Conservation (phyloP, 345 rosid species). For the Populus simonii region DNA sequence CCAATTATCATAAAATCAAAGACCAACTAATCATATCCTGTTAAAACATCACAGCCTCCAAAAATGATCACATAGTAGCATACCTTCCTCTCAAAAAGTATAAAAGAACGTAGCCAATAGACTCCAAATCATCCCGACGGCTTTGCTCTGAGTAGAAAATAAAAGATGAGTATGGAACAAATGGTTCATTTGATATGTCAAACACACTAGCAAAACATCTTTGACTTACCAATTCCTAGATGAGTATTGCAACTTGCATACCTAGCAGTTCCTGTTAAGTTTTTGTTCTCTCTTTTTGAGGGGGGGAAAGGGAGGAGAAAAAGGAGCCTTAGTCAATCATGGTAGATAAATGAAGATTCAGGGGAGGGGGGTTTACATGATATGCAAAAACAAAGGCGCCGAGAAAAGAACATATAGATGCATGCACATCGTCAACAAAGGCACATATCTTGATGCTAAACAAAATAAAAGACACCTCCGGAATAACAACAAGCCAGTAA, state of each 20-base stretch:
- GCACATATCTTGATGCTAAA: background rate
- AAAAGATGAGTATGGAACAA: background rate
- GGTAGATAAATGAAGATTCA: background rate
- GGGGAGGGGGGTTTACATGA: background rate
- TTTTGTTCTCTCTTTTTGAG: slow-evolving; percentile 78
- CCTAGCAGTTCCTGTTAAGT: slow-evolving; percentile 92
- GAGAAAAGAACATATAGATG: background rate
- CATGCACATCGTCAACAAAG: background rate
- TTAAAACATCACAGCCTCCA: background rate
- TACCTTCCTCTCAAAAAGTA: slow-evolving; percentile 89
- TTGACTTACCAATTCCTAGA: slow-evolving; percentile 81
- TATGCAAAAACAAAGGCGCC: background rate
- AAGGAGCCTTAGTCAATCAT: background rate
- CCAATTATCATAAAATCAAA: background rate
- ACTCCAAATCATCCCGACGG: slow-evolving; percentile 56
- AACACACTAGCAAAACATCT: background rate
- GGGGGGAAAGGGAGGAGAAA: background rate
- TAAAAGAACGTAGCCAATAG: slow-evolving; percentile 50
- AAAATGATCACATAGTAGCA: background rate
- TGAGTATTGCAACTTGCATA: slow-evolving; percentile 98
- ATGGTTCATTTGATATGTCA: background rate
- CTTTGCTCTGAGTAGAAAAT: slow-evolving; percentile 42
- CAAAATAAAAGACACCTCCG: background rate
- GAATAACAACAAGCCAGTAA: background rate
- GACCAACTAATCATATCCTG: background rate